Percentiles rank a stretch among this genome's conserved stretches.
Conservation (phyloP, 2,329 filamentous ascomycete species). For the Paramyrothecium sp. region DNA sequence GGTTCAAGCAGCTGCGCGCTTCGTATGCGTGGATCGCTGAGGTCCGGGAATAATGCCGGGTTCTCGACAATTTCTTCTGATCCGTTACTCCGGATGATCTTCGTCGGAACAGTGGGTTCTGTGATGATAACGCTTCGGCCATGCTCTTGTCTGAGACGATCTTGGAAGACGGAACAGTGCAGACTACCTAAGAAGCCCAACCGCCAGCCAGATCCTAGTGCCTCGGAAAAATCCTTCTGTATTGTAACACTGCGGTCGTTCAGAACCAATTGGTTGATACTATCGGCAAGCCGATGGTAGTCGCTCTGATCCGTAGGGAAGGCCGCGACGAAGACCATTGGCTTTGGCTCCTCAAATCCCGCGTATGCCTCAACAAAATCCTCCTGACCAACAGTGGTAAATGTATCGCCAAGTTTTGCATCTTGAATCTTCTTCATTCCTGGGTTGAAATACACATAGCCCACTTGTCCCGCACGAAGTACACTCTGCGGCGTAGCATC, state of each 20-base stretch:
- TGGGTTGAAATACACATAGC: constrained; percentile 95
- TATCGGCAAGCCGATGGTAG: constrained; percentile 84
- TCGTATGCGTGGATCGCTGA: constrained; percentile 45
- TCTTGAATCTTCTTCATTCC: constrained; percentile 98
- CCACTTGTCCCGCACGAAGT: constrained; percentile 88
- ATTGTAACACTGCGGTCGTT: constrained; percentile 95
- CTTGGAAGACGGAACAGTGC: constrained; percentile 98
- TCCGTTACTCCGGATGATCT: constrained; percentile 77
- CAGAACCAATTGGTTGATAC: constrained; percentile 87
- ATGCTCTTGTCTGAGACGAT: constrained; percentile 90
- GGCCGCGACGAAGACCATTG: constrained; percentile 98
- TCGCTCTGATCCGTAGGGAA: constrained; percentile 91
- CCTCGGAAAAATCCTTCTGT: constrained; percentile 92
- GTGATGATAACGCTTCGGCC: constrained; percentile 96
- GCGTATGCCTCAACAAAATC: constrained; percentile 75
- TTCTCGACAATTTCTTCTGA: constrained; percentile 78
- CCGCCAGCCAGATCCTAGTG: constrained; percentile 89
- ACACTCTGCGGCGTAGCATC: constrained; percentile 77
- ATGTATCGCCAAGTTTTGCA: constrained; percentile 94
- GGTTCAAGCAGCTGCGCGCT: constrained; percentile 50
- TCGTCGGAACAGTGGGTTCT: constrained; percentile 90
- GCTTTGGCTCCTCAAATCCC: constrained; percentile 94
- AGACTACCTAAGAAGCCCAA: constrained; percentile 94
- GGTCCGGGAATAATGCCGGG: constrained; percentile 82
- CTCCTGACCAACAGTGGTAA: constrained; percentile 78